phyloP scores from a whole-genome alignment of 768 basidiomycete genomes.

The Neoboletus subvelutipes region DNA sequence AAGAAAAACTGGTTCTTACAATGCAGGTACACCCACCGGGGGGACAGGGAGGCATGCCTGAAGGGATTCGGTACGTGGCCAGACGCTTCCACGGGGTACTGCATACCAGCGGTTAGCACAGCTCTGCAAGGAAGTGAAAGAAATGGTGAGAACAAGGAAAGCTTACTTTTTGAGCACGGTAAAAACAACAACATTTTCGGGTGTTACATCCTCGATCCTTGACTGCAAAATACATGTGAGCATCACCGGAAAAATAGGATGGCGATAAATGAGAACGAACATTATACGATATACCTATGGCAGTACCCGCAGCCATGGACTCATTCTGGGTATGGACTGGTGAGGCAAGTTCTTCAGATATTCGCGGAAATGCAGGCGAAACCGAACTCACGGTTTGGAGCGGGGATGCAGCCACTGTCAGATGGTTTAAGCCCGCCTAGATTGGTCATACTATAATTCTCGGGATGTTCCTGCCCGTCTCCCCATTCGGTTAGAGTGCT shows the following conservation, averaged over 20 bases:
- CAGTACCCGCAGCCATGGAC: conserved; percentile 8
- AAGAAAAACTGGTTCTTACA: conserved; percentile 6
- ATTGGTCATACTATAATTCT: neutral
- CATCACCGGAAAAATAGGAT: neutral
- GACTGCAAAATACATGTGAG: neutral
- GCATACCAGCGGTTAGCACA: neutral
- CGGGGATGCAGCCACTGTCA: neutral
- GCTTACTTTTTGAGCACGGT: neutral
- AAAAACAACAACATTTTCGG: conserved; percentile 2
- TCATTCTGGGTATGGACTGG: conserved; percentile 17
- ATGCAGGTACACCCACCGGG: neutral
- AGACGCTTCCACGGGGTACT: conserved; percentile 12
- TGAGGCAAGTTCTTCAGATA: neutral
- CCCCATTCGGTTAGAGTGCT: neutral
- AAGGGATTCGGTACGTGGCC: conserved; percentile 1
- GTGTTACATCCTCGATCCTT: neutral
- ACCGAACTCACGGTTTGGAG: conserved; percentile 16
- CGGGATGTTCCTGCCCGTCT: conserved; percentile 5
- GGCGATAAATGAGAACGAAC: conserved; percentile 2
- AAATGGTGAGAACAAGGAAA: neutral
- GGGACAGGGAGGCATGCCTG: conserved; percentile 6
- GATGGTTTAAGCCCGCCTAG: neutral
- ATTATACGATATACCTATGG: conserved; percentile 10
- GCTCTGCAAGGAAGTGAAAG: neutral
- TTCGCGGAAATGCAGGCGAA: neutral